Conservation (phyloP, 1,284 basidiomycete genomes). For the Papiliotrema fonsecae region DNA sequence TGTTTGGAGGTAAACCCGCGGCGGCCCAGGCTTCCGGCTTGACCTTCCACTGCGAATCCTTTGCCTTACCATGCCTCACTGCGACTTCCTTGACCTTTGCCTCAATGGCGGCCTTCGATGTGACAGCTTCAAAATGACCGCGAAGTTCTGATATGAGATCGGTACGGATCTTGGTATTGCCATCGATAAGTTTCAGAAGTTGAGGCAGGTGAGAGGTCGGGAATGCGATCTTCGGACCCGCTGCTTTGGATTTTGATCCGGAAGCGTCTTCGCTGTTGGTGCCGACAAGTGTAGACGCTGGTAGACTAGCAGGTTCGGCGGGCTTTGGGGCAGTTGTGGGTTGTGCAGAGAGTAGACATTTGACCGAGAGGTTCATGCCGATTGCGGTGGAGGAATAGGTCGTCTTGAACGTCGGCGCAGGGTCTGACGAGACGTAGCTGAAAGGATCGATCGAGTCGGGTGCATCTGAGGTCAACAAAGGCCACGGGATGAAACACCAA, state of each 20-base stretch:
- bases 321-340: constrained; percentile 2
- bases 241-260: not conserved
- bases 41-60: constrained; percentile 40
- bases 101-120: constrained; percentile 46
- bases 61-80: constrained; percentile 32
- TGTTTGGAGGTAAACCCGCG: not conserved
- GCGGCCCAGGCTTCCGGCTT: constrained; percentile 16
- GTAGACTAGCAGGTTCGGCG: not conserved
- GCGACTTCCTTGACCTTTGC: constrained; percentile 43
- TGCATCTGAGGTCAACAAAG: constrained; percentile 27
- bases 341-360: constrained; percentile 26
- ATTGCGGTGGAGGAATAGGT: constrained; percentile 29
- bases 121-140: constrained; percentile 30
- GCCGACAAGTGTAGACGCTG: not conserved
- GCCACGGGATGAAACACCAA: constrained; percentile 15
- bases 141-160: constrained; percentile 38
- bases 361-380: constrained; percentile 24
- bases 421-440: constrained; percentile 29
- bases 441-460: constrained; percentile 44
- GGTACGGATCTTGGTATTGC: constrained; percentile 31
- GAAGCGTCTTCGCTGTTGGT: not conserved
- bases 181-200: constrained; percentile 35
- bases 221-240: constrained; percentile 35
- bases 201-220: constrained; percentile 32
- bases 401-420: constrained; percentile 25